A percentile compares a stretch with the other conserved stretches of the same genome.
Evolutionary conservation across 805 yeast species (phyloP).

Genomic region (Allodekkera sacchari): DNA sequence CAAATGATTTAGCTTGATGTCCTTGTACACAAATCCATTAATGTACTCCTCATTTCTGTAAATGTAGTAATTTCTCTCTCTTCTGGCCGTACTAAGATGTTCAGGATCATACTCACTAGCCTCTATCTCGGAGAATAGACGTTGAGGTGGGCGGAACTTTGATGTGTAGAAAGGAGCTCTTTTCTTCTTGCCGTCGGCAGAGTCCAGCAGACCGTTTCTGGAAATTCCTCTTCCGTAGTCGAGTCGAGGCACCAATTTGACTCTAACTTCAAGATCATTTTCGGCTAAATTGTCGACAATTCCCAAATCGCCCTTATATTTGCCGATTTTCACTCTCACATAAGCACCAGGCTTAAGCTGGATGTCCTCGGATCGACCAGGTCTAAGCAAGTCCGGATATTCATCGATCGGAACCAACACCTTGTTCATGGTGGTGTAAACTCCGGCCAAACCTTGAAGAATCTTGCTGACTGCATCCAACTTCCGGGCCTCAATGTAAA

Average conservation of each 20-base stretch:
- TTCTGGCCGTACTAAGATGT: conserved; percentile 51
- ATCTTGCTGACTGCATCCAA: conserved; percentile 89
- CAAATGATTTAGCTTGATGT: conserved; percentile 73
- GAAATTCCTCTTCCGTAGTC: conserved; percentile 68
- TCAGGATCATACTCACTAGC: conserved; percentile 80
- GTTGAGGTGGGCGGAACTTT: conserved; percentile 73
- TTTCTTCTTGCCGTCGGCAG: conserved; percentile 13
- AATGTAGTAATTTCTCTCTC: conserved; percentile 52
- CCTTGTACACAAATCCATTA: conserved; percentile 82
- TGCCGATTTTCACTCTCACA: conserved; percentile 84
- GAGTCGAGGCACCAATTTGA: conserved; percentile 85
- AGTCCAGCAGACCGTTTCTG: conserved; percentile 18
- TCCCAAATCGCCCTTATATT: conserved; percentile 88
- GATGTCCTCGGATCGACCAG: conserved; percentile 79
- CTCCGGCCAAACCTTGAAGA: conserved; percentile 81
- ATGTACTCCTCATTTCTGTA: conserved; percentile 84
- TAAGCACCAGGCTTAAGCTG: conserved; percentile 88
- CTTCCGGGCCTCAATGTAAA: conserved; percentile 90
- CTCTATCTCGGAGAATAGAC: conserved; percentile 81
- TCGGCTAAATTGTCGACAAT: conserved; percentile 89
- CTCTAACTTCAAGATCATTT: conserved; percentile 90
- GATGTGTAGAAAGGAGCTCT: conserved; percentile 43
- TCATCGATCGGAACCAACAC: conserved; percentile 91
- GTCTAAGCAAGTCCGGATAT: conserved; percentile 86
- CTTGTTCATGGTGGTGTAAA: conserved; percentile 51